Percentiles rank a stretch among this genome's conserved stretches.
Conservation (phyloP, 441 rosid genomes). For the Brassica hybrid region DNA sequence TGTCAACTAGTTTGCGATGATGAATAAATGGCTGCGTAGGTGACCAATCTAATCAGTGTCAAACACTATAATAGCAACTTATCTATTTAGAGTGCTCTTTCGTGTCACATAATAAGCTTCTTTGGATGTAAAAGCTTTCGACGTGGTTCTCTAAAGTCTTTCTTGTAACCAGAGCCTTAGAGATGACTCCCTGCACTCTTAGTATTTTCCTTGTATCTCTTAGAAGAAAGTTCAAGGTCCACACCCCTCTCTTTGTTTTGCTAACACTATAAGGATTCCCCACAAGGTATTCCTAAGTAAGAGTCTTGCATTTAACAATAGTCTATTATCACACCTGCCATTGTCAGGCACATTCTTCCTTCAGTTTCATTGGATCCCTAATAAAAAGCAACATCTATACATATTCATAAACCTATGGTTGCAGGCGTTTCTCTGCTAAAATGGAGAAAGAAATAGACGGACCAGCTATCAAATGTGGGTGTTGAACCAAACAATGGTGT, state of each 20-base stretch:
- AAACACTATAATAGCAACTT: too few relatives aligned
- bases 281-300: slow-evolving; percentile 1
- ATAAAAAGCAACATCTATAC: too few relatives aligned
- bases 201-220: slow-evolving; percentile 28
- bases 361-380: slow-evolving; percentile 20
- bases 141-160: too few relatives aligned
- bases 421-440: neutral
- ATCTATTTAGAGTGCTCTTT: too few relatives aligned
- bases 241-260: slow-evolving; percentile 17
- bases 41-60: too few relatives aligned
- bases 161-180: slow-evolving; percentile 18
- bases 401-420: too few relatives aligned
- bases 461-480: neutral
- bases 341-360: slow-evolving; percentile 24
- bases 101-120: too few relatives aligned
- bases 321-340: neutral
- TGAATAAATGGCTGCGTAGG: too few relatives aligned
- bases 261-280: slow-evolving; percentile 14
- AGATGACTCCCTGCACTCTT: slow-evolving; percentile 9
- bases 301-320: slow-evolving; percentile 19
- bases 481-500: slow-evolving; percentile 4
- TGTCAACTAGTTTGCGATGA: too few relatives aligned
- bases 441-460: slow-evolving; percentile 4
- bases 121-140: too few relatives aligned
- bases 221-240: slow-evolving; percentile 19